Base-by-base conservation (phyloP, 164 flowering plant genomes). In the Stephania cephalantha region DNA sequence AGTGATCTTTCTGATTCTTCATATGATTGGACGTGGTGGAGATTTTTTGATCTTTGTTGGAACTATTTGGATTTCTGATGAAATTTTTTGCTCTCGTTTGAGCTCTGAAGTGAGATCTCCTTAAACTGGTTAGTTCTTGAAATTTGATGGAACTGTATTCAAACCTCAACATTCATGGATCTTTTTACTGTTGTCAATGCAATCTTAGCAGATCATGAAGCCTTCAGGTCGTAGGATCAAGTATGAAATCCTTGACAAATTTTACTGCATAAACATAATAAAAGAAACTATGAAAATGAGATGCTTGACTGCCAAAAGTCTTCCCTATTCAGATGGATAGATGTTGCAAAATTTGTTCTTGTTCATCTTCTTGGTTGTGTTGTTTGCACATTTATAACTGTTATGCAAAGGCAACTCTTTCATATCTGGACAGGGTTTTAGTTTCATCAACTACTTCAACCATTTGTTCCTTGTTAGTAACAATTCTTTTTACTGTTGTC, bases 401-500 rank as follows among this genome's bases (percentile, higher is more conserved):
- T 35, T 35, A 35, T 35, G 1, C 42, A 35, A 35, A 35, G 42
- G 42, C 42, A 35, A 35, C 42, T 35, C 42, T 35, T 35, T 0
- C 64, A 58, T 58, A 50, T 50, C 15, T 50, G 12, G 55, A 7
- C 4, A 50, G 15, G 12, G 17, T 58, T n/a, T 58, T 58, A 58
- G 64, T 58, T 58, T 58, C 15, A 58, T n/a, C 64, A 15, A 58
- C 61, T 58, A 15, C 11, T 68, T 35, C 18, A 7, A 68, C 9
- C 42, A 30, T 68, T 30, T 17, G 7, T 35, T 15, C 55, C 15
- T 50, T 50, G 3, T 50, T 50, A 50, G 13, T 50, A 50, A 15
- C 55, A 50, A 50, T 76, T 30, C 7, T 46, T 46, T 77, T 20
- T 75, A 3, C 68, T 68, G 18, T 78, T 55, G 64, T 46, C 25